Conservation (phyloP, 148 eudicot species). For the Heliamphora exappendiculata region DNA sequence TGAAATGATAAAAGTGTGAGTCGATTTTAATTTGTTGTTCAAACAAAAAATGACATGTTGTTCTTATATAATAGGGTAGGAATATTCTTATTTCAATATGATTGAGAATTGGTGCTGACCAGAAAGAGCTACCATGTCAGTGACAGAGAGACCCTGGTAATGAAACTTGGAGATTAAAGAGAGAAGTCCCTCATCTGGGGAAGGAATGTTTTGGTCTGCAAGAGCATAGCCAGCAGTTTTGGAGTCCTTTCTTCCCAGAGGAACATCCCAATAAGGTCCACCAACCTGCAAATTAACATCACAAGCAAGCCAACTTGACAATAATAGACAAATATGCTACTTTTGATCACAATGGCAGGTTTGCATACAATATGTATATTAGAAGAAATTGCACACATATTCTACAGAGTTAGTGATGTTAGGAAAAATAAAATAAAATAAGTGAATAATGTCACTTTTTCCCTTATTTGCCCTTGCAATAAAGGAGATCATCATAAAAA, state of each 20-base stretch:
- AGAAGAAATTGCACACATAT: no score
- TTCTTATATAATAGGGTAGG: no score
- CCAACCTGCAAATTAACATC: slow-evolving; percentile 49
- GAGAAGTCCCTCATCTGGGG: slow-evolving; percentile 56
- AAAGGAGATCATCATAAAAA: no score
- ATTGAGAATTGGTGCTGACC: slow-evolving; percentile 31
- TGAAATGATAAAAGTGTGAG: no score
- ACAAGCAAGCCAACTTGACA: not conserved
- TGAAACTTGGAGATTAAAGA: slow-evolving; percentile 73
- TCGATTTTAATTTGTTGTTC: no score
- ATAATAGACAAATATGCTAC: not conserved
- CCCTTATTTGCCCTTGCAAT: no score
- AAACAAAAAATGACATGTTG: no score
- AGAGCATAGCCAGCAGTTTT: slow-evolving; percentile 53
- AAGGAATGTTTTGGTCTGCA: slow-evolving; percentile 52
- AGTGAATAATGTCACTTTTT: no score
- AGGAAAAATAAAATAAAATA: no score
- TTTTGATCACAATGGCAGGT: no score
- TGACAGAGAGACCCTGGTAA: slow-evolving; percentile 71
- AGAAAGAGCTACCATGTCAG: slow-evolving; percentile 90
- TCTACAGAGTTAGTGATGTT: no score
- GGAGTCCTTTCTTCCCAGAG: slow-evolving; percentile 79
- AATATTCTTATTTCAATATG: not conserved
- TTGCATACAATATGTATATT: no score
- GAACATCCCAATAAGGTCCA: slow-evolving; percentile 91